These are phyloP conservation scores for Debaryomyces nepalensis DNA, from an alignment of 1,139 yeast species.

Conservation along the genomic window DNA sequence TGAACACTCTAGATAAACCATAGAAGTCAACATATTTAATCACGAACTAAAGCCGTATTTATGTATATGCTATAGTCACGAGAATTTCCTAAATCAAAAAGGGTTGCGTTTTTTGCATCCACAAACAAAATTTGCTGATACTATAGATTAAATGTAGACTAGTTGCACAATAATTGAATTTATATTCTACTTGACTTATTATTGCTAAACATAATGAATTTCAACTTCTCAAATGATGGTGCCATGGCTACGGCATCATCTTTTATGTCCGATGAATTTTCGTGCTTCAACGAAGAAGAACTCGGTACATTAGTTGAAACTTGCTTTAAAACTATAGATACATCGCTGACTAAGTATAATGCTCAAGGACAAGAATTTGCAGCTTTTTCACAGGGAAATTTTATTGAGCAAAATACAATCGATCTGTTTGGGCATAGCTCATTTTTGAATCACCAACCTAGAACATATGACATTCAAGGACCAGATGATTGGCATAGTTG, in stretches of 20 bases:
- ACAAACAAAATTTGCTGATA: slow-evolving; percentile 1
- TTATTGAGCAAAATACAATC: slow-evolving; percentile 3
- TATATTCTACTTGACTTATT: background rate
- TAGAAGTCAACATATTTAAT: too few relatives aligned
- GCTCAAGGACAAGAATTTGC: slow-evolving; percentile 3
- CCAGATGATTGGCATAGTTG: slow-evolving; percentile 1
- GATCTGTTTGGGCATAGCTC: background rate
- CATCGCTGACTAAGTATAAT: slow-evolving; percentile 2
- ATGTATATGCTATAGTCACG: slow-evolving; percentile 1
- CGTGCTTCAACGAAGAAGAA: slow-evolving; percentile 8
- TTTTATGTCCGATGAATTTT: slow-evolving; percentile 6
- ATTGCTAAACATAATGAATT: slow-evolving; percentile 10
- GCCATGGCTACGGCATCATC: slow-evolving; percentile 10
- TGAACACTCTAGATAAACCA: too few relatives aligned
- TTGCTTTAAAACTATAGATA: slow-evolving; percentile 11
- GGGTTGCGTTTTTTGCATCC: slow-evolving; percentile 10
- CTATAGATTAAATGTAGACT: background rate
- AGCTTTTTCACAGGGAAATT: background rate
- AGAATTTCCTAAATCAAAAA: slow-evolving; percentile 5
- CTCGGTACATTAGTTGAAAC: slow-evolving; percentile 10
- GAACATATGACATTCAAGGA: background rate
- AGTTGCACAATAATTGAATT: background rate
- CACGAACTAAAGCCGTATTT: too few relatives aligned
- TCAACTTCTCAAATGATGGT: slow-evolving; percentile 10
- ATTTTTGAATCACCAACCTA: slow-evolving; percentile 6